Evolutionary conservation across 129 eudicot species (phyloP), one percentile per base, ranked within the genome.

Genomic region (Ambrosia artemisiifolia): DNA sequence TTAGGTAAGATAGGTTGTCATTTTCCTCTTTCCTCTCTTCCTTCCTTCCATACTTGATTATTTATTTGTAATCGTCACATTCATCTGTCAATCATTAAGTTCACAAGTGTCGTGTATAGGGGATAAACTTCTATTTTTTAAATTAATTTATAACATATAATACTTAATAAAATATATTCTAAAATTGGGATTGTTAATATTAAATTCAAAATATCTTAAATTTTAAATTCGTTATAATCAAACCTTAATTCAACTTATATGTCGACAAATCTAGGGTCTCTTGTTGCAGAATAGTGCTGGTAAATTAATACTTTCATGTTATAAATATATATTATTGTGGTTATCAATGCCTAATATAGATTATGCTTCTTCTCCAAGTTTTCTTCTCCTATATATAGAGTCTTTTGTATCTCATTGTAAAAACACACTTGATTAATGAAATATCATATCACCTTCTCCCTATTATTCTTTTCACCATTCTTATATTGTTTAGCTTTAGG

Each of bases 1-100:
- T 57, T 43, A 57, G 7, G 59, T 57, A 57, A 72, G 76, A 56
- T 60, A n/a, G 67, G 18, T 30, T 44, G 67, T 72, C 68, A 8
- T 59, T 28, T 57, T 59, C 67, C 57, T 71, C 67, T 32, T 14
- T 43, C 44, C 28, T 54, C 38, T 42, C 65, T 59, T 59, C 65
- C 19, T 7, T 57, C 11, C 35, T 19, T 40, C 44, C 0, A 40
- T 13, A 24, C 50, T 11, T 55, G 2, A 2, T 49, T 36, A 35
- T 14, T 55, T 36, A 30, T 71, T 59, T 42, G 20, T 24, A 57
- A 24, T 71, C 33, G 24, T 24, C 30, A 57, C 28, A 71, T 59
- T 38, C 33, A 36, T 6, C 35, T n/a, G 46, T 43, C 76, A 71
- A 71, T 71, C 10, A 56, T 24, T 71, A 46, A 40, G 18, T 43